Base-by-base conservation (phyloP, 306 rosid genomes). In the Malus asiatica region DNA sequence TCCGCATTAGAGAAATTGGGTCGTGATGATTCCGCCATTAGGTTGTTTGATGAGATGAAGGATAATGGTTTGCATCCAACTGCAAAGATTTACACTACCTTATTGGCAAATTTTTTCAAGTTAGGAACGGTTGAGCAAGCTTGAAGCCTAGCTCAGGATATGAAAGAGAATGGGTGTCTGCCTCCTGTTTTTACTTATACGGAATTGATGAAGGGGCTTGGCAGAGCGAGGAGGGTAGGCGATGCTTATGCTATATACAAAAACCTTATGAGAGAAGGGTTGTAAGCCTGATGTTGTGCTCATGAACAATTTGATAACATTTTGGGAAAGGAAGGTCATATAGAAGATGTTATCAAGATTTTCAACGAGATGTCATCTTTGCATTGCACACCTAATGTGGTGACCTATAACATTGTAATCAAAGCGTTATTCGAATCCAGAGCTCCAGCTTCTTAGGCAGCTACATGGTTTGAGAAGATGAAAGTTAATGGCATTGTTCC, bases 41-140 rank as follows among this genome's bases (percentile, higher is more conserved):
- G 92, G 40, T 84, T 94, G 77, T 92, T 89, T 78, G 88, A 92
- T 23, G 96, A 94, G 82, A 94, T 92, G 97, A 90, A 92, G 89
- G 96, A 85, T 76, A 94, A 88, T 82, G 93, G 96, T 46, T 80
- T 94, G 44, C 90, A 89, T 70, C 97, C 97, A 8, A 89, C 88
- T 7, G 88, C 84, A 6, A 94, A 89, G 87, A 94, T 92, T 64
- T 92, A 92, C 81, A 91, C 95, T 20, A 89, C 83, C 38, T 58
- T 94, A 27, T 69, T 92, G 86, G 95, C 81, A 76, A 85, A 85
- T 59, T 82, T 89, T 83, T 89, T 94, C 71, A 92, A 89, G 87
- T 71, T 82, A 79, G 92, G 91, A 5, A 73, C 75, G 79, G 89
- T 85, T 80, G 97, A 89, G 75, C 84, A 83, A 74, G 95, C 98